These are phyloP conservation scores for Xylariomycetidae sp. DNA, from an alignment of 2,329 filamentous ascomycete genomes.

Conservation along the genomic window DNA sequence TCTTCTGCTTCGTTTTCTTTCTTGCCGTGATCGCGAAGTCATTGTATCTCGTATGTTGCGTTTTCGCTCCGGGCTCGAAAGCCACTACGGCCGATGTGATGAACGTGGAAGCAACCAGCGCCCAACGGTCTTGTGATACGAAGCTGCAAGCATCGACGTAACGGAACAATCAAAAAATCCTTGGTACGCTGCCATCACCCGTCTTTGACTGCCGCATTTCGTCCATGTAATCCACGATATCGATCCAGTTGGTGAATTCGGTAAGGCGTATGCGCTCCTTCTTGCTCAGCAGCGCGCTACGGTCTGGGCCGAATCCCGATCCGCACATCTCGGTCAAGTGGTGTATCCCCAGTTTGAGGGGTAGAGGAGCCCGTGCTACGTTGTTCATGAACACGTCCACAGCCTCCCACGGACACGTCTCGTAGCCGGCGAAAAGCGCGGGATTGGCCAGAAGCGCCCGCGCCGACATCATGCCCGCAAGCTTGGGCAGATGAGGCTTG, in stretches of 20 bases:
- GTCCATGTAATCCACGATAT: constrained; percentile 56
- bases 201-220: constrained; percentile 20
- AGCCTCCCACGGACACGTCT: constrained; percentile 54
- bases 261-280: constrained; percentile 48
- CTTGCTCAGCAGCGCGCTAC: constrained; percentile 49
- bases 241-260: constrained; percentile 45
- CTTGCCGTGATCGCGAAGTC: too few relatives aligned
- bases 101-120: too few relatives aligned
- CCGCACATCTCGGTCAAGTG: constrained; percentile 63
- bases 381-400: constrained; percentile 58
- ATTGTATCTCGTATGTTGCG: too few relatives aligned
- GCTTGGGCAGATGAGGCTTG: constrained; percentile 36
- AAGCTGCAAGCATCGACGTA: too few relatives aligned
- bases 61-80: too few relatives aligned
- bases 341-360: constrained; percentile 58
- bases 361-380: constrained; percentile 51
- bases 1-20: too few relatives aligned
- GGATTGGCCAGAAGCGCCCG: constrained; percentile 63
- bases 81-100: too few relatives aligned
- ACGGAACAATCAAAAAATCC: constrained; percentile 11
- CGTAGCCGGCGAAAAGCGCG: constrained; percentile 53
- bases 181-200: constrained; percentile 3
- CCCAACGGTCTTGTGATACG: too few relatives aligned
- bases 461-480: constrained; percentile 64
- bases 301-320: constrained; percentile 48